Conservation (phyloP, 2,329 filamentous ascomycete species). For the Fusarium heterosporum region DNA sequence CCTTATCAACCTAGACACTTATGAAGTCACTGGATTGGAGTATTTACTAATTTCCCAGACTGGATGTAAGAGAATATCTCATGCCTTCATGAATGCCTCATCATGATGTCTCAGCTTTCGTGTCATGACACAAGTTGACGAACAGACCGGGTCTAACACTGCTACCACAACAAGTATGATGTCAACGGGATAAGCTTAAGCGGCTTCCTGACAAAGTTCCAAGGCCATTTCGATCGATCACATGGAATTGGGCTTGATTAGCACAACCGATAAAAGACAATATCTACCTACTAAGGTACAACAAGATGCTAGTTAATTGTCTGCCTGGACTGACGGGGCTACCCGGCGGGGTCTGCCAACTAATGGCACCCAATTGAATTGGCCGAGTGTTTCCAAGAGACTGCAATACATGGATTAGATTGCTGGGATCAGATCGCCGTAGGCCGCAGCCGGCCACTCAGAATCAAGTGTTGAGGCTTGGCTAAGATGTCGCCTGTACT, state of each 20-base stretch:
- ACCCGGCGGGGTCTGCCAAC: constrained; percentile 29
- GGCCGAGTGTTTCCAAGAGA: constrained; percentile 17
- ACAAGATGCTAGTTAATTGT: neutral
- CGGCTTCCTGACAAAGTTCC: neutral
- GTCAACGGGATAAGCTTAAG: neutral
- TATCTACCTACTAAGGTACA: neutral
- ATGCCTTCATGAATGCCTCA: neutral
- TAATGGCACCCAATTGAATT: constrained; percentile 25
- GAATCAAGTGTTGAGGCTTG: constrained; percentile 21
- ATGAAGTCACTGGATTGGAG: neutral
- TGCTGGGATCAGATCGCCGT: constrained; percentile 29
- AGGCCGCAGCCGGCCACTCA: constrained; percentile 38
- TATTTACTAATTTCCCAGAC: neutral
- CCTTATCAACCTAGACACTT: neutral
- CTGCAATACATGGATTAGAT: constrained; percentile 18
- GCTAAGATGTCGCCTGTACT: constrained; percentile 13
- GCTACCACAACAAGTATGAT: neutral
- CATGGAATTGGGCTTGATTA: neutral
- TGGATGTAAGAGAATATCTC: neutral
- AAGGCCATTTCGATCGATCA: constrained; percentile 13
- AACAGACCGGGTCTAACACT: neutral
- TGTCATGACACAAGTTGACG: constrained; percentile 12
- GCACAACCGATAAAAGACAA: neutral
- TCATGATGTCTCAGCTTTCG: constrained; percentile 14
- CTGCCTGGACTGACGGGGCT: constrained; percentile 21